Base-by-base conservation (phyloP, 768 basidiomycete genomes). In the Rossbeevera mucosa region DNA sequence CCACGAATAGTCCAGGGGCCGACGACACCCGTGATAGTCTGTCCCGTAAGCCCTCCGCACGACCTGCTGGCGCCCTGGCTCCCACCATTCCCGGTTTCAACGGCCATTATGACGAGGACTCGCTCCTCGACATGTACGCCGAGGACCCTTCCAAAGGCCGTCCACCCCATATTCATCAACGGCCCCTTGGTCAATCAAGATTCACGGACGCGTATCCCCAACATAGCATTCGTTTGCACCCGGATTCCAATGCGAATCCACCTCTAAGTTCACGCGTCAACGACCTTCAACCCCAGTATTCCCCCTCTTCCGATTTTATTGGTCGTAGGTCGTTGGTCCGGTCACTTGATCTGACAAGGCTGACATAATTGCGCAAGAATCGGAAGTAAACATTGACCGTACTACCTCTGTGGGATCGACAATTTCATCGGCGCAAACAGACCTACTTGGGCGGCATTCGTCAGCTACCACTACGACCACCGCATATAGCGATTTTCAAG, bases 401-500 rank as follows among this genome's bases (percentile, higher is more conserved):
- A 59, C 69, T n/a, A 57, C 57, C 13, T 68, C 67, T 16, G 59
- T 54, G 25, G 64, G 57, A 21, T 69, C 67, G 14, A 69, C 69
- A 2, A 41, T 48, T 12, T 69, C 67, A 5, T 69, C 69, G 5
- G 53, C 56, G 18, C 63, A 49, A 29, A 58, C 67, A 13, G 61
- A 61, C 40, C 40, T 59, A 11, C 52, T 69, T 18, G 59, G 54
- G 24, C 58, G 69, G 24, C 61, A 69, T 44, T 42, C 30, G 14
- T 67, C 68, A n/a, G 47, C 57, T 21, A 59, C 66, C 7, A 66
- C 67, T 14, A 26, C 63, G 2, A 55, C 67, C 1, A 67, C 67
- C 5, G 56, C 61, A 22, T 52, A 59, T 28, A 61, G 51, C 13
- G 59, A 59, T 13, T 50, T 61, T 33, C 59, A 57, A 20, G 2